phyloP scores from a whole-genome alignment of 106 monocot species.

The Dendrobium chrysotoxum region DNA sequence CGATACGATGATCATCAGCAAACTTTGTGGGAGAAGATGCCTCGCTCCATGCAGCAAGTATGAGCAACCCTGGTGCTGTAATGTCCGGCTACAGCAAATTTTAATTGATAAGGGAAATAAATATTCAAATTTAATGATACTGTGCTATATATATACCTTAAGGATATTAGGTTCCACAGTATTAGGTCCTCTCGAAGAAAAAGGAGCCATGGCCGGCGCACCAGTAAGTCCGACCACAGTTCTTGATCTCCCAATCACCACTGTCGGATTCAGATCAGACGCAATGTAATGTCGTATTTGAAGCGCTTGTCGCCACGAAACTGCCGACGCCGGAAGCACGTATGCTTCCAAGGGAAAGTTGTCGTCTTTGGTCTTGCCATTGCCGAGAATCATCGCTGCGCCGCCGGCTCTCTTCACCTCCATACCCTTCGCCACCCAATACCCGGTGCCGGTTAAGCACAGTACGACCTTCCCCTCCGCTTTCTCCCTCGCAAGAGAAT shows the following conservation, averaged over 20 bases:
- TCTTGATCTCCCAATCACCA: conserved; percentile 27
- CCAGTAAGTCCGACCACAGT: conserved; percentile 39
- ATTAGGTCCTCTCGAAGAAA: conserved; percentile 82
- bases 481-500: conserved; percentile 41
- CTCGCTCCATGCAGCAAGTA: conserved; percentile 84
- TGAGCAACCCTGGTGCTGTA: conserved; percentile 73
- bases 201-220: conserved; percentile 66
- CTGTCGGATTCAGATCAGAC: conserved; percentile 25
- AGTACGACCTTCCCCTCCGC: conserved; percentile 65
- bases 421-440: conserved; percentile 56
- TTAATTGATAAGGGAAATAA: neutral
- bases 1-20: conserved; percentile 35
- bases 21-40: conserved; percentile 74
- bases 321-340: conserved; percentile 54
- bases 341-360: conserved; percentile 64
- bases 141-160: too few relatives aligned
- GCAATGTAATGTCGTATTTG: conserved; percentile 50
- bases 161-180: conserved; percentile 59
- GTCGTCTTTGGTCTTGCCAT: conserved; percentile 38
- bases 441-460: conserved; percentile 61
- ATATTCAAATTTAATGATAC: too few relatives aligned
- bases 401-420: conserved; percentile 80
- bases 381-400: conserved; percentile 67
- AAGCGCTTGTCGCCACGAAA: conserved; percentile 24
- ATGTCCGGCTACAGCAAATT: conserved; percentile 54